Conservation (phyloP, 352 stramenopile species). For the Phytopythium kandeliae region DNA sequence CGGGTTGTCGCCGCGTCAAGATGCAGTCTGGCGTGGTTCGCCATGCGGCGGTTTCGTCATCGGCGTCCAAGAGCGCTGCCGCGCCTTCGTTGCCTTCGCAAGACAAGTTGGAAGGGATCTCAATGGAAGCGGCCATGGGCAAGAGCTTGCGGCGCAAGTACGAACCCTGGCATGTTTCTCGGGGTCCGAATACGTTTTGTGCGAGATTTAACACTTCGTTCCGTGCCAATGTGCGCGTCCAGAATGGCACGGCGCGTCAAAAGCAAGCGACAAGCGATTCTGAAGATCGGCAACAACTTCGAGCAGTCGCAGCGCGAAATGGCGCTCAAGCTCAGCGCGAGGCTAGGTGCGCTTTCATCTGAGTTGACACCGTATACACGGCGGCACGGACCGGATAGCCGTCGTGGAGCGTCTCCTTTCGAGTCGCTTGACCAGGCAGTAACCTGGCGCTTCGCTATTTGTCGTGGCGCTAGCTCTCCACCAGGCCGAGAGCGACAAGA, state of each 20-base stretch:
- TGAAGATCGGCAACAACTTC: slow-evolving; percentile 42
- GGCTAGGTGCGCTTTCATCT: slow-evolving; percentile 20
- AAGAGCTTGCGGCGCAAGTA: slow-evolving; percentile 60
- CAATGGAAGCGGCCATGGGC: slow-evolving; percentile 47
- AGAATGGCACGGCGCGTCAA: slow-evolving; percentile 62
- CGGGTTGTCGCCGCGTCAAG: slow-evolving; percentile 64
- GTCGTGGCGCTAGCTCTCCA: slow-evolving; percentile 30
- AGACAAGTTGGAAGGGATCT: slow-evolving; percentile 31
- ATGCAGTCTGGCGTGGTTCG: slow-evolving; percentile 38
- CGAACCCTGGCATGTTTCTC: not conserved
- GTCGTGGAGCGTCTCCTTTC: not conserved
- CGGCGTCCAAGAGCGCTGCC: not conserved
- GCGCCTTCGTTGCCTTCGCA: not conserved
- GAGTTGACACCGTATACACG: not conserved
- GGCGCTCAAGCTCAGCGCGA: slow-evolving; percentile 43
- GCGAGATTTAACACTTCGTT: not conserved
- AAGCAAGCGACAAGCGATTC: slow-evolving; percentile 33
- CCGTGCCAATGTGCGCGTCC: not conserved
- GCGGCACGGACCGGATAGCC: not conserved
- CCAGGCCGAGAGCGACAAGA: slow-evolving; percentile 55
- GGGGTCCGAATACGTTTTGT: not conserved
- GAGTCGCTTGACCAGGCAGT: not conserved
- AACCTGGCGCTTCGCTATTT: slow-evolving; percentile 1
- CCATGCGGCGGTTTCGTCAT: not conserved
- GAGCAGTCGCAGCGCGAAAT: slow-evolving; percentile 26